Evolutionary conservation across 805 yeast species (phyloP), one percentile per base, ranked within the genome.

Genomic region (Saccharomycopsis lassenensis): DNA sequence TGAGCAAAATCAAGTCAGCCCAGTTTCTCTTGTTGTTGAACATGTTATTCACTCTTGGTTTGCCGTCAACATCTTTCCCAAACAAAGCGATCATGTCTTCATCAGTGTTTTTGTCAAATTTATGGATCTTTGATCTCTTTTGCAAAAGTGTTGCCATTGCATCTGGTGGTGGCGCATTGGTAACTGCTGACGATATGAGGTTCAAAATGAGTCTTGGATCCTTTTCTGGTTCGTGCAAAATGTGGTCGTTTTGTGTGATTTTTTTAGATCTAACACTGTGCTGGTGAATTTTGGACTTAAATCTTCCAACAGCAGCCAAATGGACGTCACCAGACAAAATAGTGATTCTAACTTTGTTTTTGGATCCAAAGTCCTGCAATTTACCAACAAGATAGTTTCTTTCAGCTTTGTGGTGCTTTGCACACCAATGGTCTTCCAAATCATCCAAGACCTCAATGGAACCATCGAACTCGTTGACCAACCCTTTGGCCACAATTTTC

Each of bases 351-450:
- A 80, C 73, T 3, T 77, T 77, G 45, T 67, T 54, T 21, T 58
- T 48, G 22, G 80, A 67, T 3, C 89, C 85, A 49, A 86, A 74
- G 29, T 69, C 69, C 44, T 77, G 74, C 31, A 89, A 61, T 43
- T 62, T 62, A 26, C 63, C 65, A 44, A 87, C 59, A 26, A 89
- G 63, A 46, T 54, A 52, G 56, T 89, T 89, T 43, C 98, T 70
- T 58, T 89, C 98, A 33, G 58, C 57, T 55, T 89, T 91, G 59
- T 89, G 98, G 54, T 77, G 71, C 41, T 67, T 67, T 3, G 95
- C 78, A 55, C 96, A 86, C 98, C 98, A 89, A 59, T 89, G 97
- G 54, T 89, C 98, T 52, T 86, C 78, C 56, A 91, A 65, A 55
- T 89, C 97, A 52, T 91, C 97, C 46, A 91, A 66, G 11, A 89